Evolutionary conservation across 2,329 filamentous ascomycete species (phyloP), one percentile per base, ranked within the genome.

Genomic region (Harringtonia aguacate): DNA sequence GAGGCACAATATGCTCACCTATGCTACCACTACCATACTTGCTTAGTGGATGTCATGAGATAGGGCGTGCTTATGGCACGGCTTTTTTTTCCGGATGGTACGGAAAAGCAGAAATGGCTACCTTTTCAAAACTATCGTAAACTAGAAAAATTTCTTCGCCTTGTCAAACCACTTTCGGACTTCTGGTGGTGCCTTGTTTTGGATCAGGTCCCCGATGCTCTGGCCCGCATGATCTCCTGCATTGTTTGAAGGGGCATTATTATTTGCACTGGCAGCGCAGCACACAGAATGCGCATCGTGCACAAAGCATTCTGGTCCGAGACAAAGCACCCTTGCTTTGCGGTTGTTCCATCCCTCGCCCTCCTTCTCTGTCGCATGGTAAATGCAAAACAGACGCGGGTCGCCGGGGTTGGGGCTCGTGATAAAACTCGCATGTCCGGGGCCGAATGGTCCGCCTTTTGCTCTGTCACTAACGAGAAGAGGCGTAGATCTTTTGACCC

Each of bases 271-370:
- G 18, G 17, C 35, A 24, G 47, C 44, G 42, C 49, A 51, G 38
- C 49, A 51, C 9, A 52, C n/a, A 15, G 47, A 34, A 20, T 41
- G 43, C 4, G 51, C 49, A 33, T 40, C 20, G n/a, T 40, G 43
- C 9, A 21, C 20, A 22, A 53, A 53, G 8, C 44, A 43, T n/a
- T 46, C 39, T 4, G 48, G 43, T 3, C 35, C 43, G n/a, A 53
- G 35, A 10, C 36, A 41, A 29, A 50, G 36, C 12, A 53, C 43
- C 4, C 51, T 38, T 12, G 46, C 51, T 29, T 53, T 53, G 20
- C 51, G 47, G 21, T 53, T 53, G 24, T 42, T 46, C 45, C 50
- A 53, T 1, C 51, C 51, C 17, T 53, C 49, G 21, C 45, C 50
- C 35, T 43, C 46, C 14, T 46, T 37, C n/a, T 15, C 43, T 4